phyloP scores from a whole-genome alignment of 2,329 filamentous ascomycete species.

The Tolypocladium tundrense region DNA sequence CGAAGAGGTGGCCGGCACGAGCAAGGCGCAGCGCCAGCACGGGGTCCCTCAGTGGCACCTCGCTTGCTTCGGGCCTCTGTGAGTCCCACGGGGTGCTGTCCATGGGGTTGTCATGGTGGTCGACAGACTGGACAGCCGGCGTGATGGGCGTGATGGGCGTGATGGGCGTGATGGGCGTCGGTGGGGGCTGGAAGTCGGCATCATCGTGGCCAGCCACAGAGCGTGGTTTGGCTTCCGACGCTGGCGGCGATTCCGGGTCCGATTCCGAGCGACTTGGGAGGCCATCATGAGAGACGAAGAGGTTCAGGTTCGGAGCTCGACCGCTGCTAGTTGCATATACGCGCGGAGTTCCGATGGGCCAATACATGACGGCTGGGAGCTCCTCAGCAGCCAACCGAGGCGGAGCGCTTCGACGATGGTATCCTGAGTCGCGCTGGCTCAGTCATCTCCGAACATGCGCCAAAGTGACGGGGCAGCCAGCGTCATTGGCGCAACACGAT shows the following conservation, averaged over 20 bases:
- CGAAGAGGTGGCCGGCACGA: conserved; percentile 72
- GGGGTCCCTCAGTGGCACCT: conserved; percentile 45
- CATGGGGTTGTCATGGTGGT: conserved; percentile 35
- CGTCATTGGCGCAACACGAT: conserved; percentile 9
- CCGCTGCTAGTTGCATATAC: conserved; percentile 71
- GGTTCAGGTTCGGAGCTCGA: conserved; percentile 37
- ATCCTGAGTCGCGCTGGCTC: conserved; percentile 8
- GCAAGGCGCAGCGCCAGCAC: conserved; percentile 69
- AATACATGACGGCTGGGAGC: conserved; percentile 60
- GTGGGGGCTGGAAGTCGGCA: conserved; percentile 21
- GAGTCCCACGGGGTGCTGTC: conserved; percentile 11
- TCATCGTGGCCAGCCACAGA: conserved; percentile 20
- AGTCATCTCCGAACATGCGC: conserved; percentile 15
- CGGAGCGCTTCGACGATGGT: conserved; percentile 9
- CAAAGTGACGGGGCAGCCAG: conserved; percentile 7
- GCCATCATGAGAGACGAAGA: conserved; percentile 52
- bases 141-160: conserved; percentile 48
- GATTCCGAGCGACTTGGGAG: conserved; percentile 25
- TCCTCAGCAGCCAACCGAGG: conserved; percentile 12
- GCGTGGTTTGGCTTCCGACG: conserved; percentile 10
- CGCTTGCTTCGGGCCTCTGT: conserved; percentile 13
- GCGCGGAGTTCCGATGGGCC: conserved; percentile 76
- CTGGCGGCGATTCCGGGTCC: conserved; percentile 9
- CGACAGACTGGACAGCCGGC: conserved; percentile 48
- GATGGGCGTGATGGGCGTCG: conserved; percentile 42